Conservation (phyloP, 495 filamentous ascomycete genomes). For the Podospora pseudoanserina region DNA sequence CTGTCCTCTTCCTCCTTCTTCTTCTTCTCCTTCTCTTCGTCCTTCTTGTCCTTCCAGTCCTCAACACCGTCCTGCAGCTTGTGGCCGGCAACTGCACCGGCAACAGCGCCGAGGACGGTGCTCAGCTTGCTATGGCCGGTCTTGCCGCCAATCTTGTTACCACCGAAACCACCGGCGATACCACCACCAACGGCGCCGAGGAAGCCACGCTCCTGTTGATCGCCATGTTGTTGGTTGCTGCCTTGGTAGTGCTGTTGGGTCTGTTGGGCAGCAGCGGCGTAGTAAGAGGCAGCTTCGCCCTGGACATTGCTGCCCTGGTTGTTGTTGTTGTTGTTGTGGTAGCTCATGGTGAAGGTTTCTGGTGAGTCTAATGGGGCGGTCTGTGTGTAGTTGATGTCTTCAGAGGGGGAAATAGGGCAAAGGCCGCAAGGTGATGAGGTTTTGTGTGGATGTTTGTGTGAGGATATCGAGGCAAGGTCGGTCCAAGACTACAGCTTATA, state of each 20-base stretch:
- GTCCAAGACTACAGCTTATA: not conserved
- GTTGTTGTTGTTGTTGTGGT: conserved; percentile 10
- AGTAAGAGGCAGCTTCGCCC: conserved; percentile 27
- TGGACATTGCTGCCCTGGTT: conserved; percentile 14
- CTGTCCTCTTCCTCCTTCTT: conserved; percentile 22
- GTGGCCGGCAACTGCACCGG: conserved; percentile 36
- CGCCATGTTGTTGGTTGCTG: conserved; percentile 16
- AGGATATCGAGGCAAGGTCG: not conserved
- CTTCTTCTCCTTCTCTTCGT: conserved; percentile 32
- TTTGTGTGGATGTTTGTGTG: not conserved
- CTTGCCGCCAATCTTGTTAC: conserved; percentile 35
- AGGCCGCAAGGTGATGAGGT: not conserved
- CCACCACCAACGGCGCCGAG: conserved; percentile 35
- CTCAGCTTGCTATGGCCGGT: conserved; percentile 30
- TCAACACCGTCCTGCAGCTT: conserved; percentile 37
- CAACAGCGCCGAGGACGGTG: conserved; percentile 33
- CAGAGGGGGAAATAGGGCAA: not conserved
- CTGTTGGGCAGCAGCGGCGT: conserved; percentile 15
- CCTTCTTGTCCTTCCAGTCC: conserved; percentile 37
- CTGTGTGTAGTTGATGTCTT: not conserved
- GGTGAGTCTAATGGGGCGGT: not conserved
- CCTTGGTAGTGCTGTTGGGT: conserved; percentile 19
- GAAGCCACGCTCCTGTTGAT: conserved; percentile 33
- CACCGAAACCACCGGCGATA: conserved; percentile 34
- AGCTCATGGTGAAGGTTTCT: conserved; percentile 12